phyloP scores from a whole-genome alignment of 1,139 yeast genomes.

The Casaregolazyma suthepensis region DNA sequence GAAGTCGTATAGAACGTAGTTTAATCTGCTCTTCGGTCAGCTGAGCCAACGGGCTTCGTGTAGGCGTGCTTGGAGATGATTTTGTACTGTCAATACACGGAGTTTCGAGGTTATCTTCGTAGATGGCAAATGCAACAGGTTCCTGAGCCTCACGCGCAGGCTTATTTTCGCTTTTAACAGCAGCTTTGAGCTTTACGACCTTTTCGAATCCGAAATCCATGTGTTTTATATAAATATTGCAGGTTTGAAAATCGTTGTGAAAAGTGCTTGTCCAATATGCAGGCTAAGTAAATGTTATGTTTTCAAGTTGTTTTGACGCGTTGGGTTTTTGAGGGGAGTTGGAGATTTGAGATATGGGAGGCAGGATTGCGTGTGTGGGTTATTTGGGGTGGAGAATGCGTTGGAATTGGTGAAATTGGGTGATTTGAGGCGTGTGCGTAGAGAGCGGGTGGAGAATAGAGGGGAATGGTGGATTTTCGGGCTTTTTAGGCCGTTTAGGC shows the following conservation, averaged over 20 bases:
- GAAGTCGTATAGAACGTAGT: conserved; percentile 5
- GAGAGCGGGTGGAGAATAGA: neutral
- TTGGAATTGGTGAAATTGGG: neutral
- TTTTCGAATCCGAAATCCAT: conserved; percentile 8
- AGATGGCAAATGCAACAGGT: conserved; percentile 2
- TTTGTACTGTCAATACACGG: neutral
- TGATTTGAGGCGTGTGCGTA: neutral
- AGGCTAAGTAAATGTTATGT: neutral
- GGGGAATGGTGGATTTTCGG: neutral
- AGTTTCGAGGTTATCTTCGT: conserved; percentile 2
- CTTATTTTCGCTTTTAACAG: neutral
- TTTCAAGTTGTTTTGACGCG: neutral
- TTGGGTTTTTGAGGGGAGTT: neutral
- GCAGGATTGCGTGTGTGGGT: neutral
- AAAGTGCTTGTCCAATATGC: neutral
- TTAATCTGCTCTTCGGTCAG: conserved; percentile 4
- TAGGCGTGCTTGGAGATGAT: neutral
- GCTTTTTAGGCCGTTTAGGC: too few relatives aligned
- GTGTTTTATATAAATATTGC: neutral
- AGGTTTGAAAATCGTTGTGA: neutral
- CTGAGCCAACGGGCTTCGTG: conserved; percentile 2
- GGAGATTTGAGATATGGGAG: neutral
- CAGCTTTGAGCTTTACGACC: neutral
- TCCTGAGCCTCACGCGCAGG: neutral
- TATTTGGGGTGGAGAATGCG: neutral